phyloP scores from a whole-genome alignment of 441 rosid genomes.

The Viola pubescens region DNA sequence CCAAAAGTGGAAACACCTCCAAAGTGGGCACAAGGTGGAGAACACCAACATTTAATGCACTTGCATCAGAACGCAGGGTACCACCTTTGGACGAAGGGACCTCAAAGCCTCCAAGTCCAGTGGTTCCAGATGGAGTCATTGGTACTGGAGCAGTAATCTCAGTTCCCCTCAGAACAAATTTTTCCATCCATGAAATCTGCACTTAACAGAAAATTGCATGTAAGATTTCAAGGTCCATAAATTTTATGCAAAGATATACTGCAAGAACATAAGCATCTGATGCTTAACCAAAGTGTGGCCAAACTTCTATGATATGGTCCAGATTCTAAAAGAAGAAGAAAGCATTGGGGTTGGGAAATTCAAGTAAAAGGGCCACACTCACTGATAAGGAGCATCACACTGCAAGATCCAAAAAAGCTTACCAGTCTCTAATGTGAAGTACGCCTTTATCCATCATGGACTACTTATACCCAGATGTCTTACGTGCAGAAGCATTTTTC shows the following conservation, averaged over 20 bases:
- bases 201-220: conserved; percentile 14
- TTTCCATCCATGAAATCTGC: conserved; percentile 99
- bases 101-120: conserved; percentile 99
- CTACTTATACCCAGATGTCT: neutral
- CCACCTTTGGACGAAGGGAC: conserved; percentile 94
- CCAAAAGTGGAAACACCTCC: conserved; percentile 85
- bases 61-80: conserved; percentile 88
- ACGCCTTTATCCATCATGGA: neutral
- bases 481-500: neutral
- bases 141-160: conserved; percentile 99
- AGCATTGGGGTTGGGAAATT: neutral
- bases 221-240: neutral
- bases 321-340: neutral
- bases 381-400: conserved; percentile 5
- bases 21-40: conserved; percentile 93
- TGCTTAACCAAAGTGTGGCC: conserved; percentile 4
- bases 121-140: conserved; percentile 85
- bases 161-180: conserved; percentile 86
- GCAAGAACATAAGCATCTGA: conserved; percentile 3
- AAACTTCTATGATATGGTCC: neutral
- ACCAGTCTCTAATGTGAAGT: neutral
- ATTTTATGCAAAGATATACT: neutral
- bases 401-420: conserved; percentile 2
- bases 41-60: conserved; percentile 89
- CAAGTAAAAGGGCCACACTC: neutral